These are phyloP conservation scores for Epipyxis sp. DNA, from an alignment of 108 stramenopile genomes.

Conservation along the genomic window DNA sequence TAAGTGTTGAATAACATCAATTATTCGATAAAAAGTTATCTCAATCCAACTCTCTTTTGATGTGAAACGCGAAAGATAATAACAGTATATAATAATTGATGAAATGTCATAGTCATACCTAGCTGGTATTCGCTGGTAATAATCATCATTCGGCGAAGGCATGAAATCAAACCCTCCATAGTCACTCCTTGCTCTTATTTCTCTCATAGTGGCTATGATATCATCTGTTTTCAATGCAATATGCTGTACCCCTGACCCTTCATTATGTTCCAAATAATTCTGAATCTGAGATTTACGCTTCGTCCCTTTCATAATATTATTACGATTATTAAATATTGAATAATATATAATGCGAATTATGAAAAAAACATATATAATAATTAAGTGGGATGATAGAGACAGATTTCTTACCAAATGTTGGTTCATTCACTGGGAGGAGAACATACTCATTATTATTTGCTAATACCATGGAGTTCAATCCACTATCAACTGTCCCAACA, in stretches of 20 bases:
- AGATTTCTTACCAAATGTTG: constrained; percentile 66
- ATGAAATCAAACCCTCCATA: constrained; percentile 77
- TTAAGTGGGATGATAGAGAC: background rate
- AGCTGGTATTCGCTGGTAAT: constrained; percentile 66
- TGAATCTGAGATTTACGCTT: constrained; percentile 59
- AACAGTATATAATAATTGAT: too few species aligned
- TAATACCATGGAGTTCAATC: constrained; percentile 74
- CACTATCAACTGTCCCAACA: constrained; percentile 75
- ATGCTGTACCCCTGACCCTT: constrained; percentile 78
- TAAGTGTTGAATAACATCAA: too few species aligned
- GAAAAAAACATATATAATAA: background rate
- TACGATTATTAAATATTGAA: too few species aligned
- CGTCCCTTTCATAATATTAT: too few species aligned
- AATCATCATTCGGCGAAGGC: constrained; percentile 63
- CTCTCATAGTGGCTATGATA: constrained; percentile 67
- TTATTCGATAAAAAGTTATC: too few species aligned
- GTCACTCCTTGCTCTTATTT: constrained; percentile 62
- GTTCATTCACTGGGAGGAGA: constrained; percentile 76
- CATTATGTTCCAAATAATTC: constrained; percentile 77
- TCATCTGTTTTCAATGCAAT: constrained; percentile 73
- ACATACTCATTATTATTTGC: constrained; percentile 58
- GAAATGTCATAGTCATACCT: background rate
- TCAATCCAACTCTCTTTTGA: too few species aligned
- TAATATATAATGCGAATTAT: background rate
- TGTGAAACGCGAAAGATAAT: too few species aligned